Conservation (phyloP, 2,329 filamentous ascomycete genomes). For the Penicillium hordei region DNA sequence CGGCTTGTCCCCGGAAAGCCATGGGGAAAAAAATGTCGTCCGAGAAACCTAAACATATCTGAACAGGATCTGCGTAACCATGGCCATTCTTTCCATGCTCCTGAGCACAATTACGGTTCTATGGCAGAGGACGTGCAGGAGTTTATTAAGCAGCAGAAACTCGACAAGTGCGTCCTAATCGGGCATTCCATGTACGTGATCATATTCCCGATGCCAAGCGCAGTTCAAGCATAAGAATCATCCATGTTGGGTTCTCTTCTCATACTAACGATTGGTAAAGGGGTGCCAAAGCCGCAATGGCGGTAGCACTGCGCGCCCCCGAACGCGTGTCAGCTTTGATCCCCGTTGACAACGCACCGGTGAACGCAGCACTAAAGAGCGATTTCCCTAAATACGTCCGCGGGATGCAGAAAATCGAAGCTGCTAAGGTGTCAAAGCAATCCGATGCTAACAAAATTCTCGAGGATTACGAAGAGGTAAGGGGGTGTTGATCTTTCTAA, state of each 20-base stretch:
- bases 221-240: not conserved
- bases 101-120: slow-evolving; percentile 72
- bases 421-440: slow-evolving; percentile 64
- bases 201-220: not conserved
- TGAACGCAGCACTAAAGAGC: slow-evolving; percentile 71
- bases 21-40: not conserved
- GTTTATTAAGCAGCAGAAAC: slow-evolving; percentile 70
- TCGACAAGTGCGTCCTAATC: slow-evolving; percentile 74
- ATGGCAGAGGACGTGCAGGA: slow-evolving; percentile 81
- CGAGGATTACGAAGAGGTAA: slow-evolving; percentile 67
- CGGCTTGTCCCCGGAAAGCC: not conserved
- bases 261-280: slow-evolving; percentile 40
- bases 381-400: slow-evolving; percentile 78
- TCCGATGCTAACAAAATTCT: slow-evolving; percentile 80
- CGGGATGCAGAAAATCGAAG: slow-evolving; percentile 80
- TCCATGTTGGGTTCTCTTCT: not conserved
- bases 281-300: slow-evolving; percentile 93
- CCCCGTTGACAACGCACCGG: slow-evolving; percentile 87
- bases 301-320: slow-evolving; percentile 71
- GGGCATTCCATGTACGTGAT: slow-evolving; percentile 81
- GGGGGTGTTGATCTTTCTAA: slow-evolving; percentile 19
- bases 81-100: slow-evolving; percentile 79
- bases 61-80: slow-evolving; percentile 84
- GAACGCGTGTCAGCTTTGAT: slow-evolving; percentile 69
- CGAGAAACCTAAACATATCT: not conserved